These are phyloP conservation scores for Selaginella tamariscina DNA, from an alignment of 75 land plant genomes.

Conservation along the genomic window DNA sequence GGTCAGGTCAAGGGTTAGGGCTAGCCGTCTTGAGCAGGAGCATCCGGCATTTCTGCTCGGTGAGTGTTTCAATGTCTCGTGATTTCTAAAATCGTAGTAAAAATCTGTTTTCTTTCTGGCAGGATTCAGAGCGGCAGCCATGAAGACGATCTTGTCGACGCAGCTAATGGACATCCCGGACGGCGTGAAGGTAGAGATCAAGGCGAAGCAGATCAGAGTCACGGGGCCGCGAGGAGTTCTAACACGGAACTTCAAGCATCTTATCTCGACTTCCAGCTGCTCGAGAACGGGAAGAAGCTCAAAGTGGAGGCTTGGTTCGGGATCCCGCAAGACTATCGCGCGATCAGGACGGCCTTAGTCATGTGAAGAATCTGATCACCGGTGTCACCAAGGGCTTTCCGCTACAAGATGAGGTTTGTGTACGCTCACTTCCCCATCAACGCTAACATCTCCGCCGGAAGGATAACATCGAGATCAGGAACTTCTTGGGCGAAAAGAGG, in stretches of 20 bases:
- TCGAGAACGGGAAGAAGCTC: constrained; percentile 35
- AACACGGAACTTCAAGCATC: constrained; percentile 33
- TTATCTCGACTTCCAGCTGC: constrained; percentile 22
- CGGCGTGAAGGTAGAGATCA: constrained; percentile 49
- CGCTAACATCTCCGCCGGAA: constrained; percentile 41
- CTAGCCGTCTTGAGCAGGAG: background rate
- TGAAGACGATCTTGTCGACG: constrained; percentile 60
- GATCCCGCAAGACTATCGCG: constrained; percentile 70
- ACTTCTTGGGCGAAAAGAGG: constrained; percentile 86
- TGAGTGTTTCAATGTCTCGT: too few relatives aligned
- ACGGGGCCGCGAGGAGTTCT: constrained; percentile 61
- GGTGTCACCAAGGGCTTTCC: constrained; percentile 79
- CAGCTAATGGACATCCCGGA: constrained; percentile 70
- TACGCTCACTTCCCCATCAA: constrained; percentile 90
- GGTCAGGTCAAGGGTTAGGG: background rate
- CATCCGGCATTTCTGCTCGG: too few relatives aligned
- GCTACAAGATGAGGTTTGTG: constrained; percentile 81
- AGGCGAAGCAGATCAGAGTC: constrained; percentile 56
- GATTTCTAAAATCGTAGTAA: too few relatives aligned
- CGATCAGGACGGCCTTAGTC: constrained; percentile 70
- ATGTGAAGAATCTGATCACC: constrained; percentile 63
- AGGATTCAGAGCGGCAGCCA: constrained; percentile 11
- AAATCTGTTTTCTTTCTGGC: background rate
- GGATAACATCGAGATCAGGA: constrained; percentile 65
- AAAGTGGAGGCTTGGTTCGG: constrained; percentile 79